These are phyloP conservation scores for Barnettozyma salicaria DNA, from an alignment of 805 yeast species.

Conservation along the genomic window DNA sequence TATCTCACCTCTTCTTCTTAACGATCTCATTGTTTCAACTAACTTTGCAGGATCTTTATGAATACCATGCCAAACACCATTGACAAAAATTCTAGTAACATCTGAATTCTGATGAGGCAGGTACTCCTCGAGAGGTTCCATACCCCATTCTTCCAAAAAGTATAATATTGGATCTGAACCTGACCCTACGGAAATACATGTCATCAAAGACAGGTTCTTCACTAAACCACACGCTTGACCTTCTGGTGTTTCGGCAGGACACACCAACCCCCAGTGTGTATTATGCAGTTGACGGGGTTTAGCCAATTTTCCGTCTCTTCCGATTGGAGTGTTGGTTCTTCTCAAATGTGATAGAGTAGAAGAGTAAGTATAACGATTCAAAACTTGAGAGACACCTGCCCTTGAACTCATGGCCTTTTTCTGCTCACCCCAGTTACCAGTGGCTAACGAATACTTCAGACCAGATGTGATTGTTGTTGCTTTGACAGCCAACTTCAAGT, in stretches of 20 bases:
- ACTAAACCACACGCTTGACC: conserved; percentile 99
- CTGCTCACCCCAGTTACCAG: conserved; percentile 99
- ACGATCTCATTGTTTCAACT: conserved; percentile 82
- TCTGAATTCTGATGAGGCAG: conserved; percentile 88
- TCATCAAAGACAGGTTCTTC: conserved; percentile 91
- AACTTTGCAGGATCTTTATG: conserved; percentile 94
- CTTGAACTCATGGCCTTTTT: conserved; percentile 98
- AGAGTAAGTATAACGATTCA: conserved; percentile 95
- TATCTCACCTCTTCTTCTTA: conserved; percentile 93
- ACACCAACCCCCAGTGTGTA: conserved; percentile 99
- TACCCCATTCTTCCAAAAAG: conserved; percentile 97
- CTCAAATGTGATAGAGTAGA: conserved; percentile 98
- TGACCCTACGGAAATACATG: conserved; percentile 96
- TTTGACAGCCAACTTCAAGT: conserved; percentile 92
- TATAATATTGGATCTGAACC: conserved; percentile 93
- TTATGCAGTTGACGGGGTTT: conserved; percentile 98
- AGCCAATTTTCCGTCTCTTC: conserved; percentile 98
- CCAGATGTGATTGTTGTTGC: conserved; percentile 97
- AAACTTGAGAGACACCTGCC: conserved; percentile 99
- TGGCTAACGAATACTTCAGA: conserved; percentile 92
- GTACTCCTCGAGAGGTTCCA: conserved; percentile 95
- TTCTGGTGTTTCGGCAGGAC: conserved; percentile 99
- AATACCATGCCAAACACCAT: conserved; percentile 99
- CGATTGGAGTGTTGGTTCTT: conserved; percentile 98
- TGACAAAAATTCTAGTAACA: conserved; percentile 90